A percentile compares a stretch with the other conserved stretches of the same genome.
Evolutionary conservation across 352 stramenopile genomes (phyloP).

Genomic region (Phytophthora idaei): DNA sequence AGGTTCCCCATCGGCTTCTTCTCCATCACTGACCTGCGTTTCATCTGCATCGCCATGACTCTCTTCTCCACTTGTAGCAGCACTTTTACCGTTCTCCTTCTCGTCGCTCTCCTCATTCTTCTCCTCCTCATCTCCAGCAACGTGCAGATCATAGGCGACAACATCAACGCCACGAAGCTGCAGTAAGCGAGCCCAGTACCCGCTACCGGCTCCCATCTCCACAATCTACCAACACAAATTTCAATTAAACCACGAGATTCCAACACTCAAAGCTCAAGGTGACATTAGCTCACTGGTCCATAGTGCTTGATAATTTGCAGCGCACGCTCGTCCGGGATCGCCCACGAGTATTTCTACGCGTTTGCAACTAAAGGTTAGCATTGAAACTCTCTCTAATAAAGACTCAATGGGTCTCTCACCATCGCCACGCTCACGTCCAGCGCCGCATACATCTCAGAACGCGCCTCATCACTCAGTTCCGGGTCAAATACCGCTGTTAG

Average conservation of each 20-base stretch:
- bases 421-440: slow-evolving; percentile 84
- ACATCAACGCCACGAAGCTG: slow-evolving; percentile 83
- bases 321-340: slow-evolving; percentile 88
- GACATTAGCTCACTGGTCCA: slow-evolving; percentile 52
- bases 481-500: slow-evolving; percentile 79
- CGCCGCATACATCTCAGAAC: slow-evolving; percentile 69
- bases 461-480: slow-evolving; percentile 65
- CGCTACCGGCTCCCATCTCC: slow-evolving; percentile 91
- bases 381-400: not conserved
- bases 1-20: slow-evolving; percentile 34
- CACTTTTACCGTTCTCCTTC: slow-evolving; percentile 31
- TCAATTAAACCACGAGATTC: slow-evolving; percentile 8
- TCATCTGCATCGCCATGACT: slow-evolving; percentile 38
- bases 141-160: slow-evolving; percentile 87
- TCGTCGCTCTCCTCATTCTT: slow-evolving; percentile 18
- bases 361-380: slow-evolving; percentile 9
- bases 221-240: slow-evolving; percentile 66
- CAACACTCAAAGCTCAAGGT: not conserved
- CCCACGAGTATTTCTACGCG: slow-evolving; percentile 92
- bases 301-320: slow-evolving; percentile 93
- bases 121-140: slow-evolving; percentile 59
- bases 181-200: slow-evolving; percentile 87
- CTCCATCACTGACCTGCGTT: slow-evolving; percentile 27
- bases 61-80: slow-evolving; percentile 41
- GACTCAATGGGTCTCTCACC: slow-evolving; percentile 37